Base-by-base conservation (phyloP, 2,329 filamentous ascomycete species). In the Tolypocladium ovalisporum region DNA sequence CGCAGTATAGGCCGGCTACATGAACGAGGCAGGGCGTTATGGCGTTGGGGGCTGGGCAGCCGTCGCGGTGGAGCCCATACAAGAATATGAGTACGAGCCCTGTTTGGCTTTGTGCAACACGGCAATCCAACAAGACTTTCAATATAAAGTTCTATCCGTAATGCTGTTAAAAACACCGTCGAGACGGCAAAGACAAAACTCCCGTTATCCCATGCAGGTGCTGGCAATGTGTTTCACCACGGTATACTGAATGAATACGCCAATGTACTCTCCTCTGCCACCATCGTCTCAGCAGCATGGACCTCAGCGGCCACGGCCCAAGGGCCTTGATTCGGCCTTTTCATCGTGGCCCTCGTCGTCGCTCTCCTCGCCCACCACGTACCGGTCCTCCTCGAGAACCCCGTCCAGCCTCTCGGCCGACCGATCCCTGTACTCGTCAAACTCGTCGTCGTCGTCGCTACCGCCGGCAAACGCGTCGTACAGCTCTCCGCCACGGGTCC, bases 391-490 rank as follows among this genome's bases (percentile, higher is more conserved):
- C 40, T 62, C 62, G 27, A 57, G 44, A 7, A 44, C 68, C 37
- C 63, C 64, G 1, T 65, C 63, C 37, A 70, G 56, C 54, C 67
- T 60, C 22, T 68, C 67, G 8, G 61, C 61, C n/a, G 71, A 69
- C 10, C 64, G 64, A 40, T 77, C 76, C 17, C 75, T 75, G 37
- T 76, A 76, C 52, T 66, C 69, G 5, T 75, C 75, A 42, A 75
- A 73, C 36, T 78, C 77, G 57, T 78, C 67, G 4, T 73, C 92
- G 58, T 93, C 93, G 29, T 82, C 80, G 60, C 82, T 85, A 55
- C 91, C 93, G 19, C 90, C 92, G 0, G 94, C 94, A 78, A 99
- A 99, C 5, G 94, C 94, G 76, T 99, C 94, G 70, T 99, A 99
- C 51, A 99, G 76, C 75, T 97, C 93, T 34, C 93, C 91, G 2